phyloP scores from a whole-genome alignment of 148 eudicot species.

The Selenicereus undatus region DNA sequence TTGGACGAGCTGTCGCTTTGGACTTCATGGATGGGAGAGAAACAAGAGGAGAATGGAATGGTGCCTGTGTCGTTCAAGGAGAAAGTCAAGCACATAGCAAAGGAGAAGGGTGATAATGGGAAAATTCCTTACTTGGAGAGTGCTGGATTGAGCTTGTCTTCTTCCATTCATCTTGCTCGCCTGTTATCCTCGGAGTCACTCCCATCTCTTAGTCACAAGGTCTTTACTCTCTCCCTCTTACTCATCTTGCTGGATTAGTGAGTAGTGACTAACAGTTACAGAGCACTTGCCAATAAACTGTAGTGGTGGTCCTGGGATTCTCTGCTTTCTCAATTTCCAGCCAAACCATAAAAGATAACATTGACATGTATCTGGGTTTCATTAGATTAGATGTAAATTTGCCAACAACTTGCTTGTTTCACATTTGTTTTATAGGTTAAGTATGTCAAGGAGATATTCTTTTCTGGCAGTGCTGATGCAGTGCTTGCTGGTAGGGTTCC shows the following conservation, averaged over 20 bases:
- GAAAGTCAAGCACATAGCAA: constrained; percentile 52
- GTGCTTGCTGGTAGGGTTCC: constrained; percentile 47
- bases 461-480: constrained; percentile 50
- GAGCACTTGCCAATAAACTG: neutral
- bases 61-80: constrained; percentile 34
- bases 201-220: constrained; percentile 56
- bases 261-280: too few relatives aligned
- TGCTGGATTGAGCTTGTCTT: constrained; percentile 55
- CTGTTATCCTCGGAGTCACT: constrained; percentile 46
- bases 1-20: constrained; percentile 50
- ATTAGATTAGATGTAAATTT: constrained; percentile 5
- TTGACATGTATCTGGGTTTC: neutral
- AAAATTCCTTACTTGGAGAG: constrained; percentile 79
- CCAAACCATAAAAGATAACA: neutral
- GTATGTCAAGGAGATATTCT: constrained; percentile 73
- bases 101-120: constrained; percentile 64
- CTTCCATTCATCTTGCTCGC: constrained; percentile 61
- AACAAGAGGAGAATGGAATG: neutral
- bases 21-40: constrained; percentile 36
- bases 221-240: constrained; percentile 13
- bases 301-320: neutral
- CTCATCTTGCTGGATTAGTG: too few relatives aligned
- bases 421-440: constrained; percentile 49
- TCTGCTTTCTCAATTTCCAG: neutral
- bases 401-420: constrained; percentile 13